Conservation (phyloP, 495 filamentous ascomycete species). For the Chaetomium cochliodes region DNA sequence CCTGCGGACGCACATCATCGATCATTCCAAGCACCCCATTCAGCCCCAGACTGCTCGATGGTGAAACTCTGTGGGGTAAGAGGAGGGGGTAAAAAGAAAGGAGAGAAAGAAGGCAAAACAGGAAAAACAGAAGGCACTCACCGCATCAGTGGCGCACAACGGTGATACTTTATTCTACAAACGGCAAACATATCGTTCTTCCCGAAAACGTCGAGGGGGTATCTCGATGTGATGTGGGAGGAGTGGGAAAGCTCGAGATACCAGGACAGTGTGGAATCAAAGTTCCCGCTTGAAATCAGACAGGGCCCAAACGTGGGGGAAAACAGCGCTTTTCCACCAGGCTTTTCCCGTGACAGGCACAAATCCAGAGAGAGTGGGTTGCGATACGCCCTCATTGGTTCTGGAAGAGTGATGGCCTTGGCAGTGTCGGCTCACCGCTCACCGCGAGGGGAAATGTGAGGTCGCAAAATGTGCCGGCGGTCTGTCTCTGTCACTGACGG, state of each 20-base stretch:
- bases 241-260: not conserved
- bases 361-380: not conserved
- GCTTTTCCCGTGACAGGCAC: not conserved
- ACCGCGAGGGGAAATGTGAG: not conserved
- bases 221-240: not conserved
- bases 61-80: not conserved
- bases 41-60: not conserved
- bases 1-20: slow-evolving; percentile 4
- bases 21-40: not conserved
- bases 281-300: not conserved
- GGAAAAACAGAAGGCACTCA: not conserved
- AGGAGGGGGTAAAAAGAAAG: not conserved
- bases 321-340: not conserved
- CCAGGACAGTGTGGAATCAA: not conserved
- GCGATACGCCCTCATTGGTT: not conserved
- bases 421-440: not conserved
- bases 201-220: not conserved
- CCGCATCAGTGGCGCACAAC: not conserved
- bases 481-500: too few species aligned
- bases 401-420: not conserved
- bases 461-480: too few species aligned
- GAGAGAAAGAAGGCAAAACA: not conserved
- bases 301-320: not conserved
- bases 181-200: not conserved
- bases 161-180: not conserved